Evolutionary conservation across 768 basidiomycete species (phyloP).

Genomic region (Amanita jacksonii): DNA sequence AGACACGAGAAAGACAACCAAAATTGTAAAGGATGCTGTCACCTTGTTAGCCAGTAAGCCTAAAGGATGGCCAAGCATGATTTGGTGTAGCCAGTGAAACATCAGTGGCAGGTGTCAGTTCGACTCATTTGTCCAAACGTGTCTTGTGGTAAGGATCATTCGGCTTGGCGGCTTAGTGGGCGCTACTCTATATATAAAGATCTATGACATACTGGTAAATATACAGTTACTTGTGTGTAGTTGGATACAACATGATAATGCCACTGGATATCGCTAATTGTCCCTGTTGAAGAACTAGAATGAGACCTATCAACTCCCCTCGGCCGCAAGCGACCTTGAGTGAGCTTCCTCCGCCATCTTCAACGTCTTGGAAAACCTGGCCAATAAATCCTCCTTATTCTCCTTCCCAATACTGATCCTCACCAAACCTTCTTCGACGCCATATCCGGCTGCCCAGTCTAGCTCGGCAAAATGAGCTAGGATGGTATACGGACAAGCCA

Average conservation of each 20-base stretch:
- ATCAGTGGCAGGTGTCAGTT: no score
- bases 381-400: constrained; percentile 44
- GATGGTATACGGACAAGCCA: constrained; percentile 89
- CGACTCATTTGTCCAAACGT: no score
- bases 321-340: not conserved
- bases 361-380: constrained; percentile 55
- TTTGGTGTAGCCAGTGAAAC: not conserved
- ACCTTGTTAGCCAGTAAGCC: not conserved
- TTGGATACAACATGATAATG: not conserved
- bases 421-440: constrained; percentile 77
- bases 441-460: constrained; percentile 84
- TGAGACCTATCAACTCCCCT: not conserved
- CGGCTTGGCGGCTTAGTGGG: no score
- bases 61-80: not conserved
- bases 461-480: constrained; percentile 86
- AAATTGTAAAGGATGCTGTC: not conserved
- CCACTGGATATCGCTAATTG: not conserved
- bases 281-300: constrained; percentile 2
- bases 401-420: constrained; percentile 92
- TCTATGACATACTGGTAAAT: not conserved
- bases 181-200: no score
- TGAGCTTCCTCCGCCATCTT: constrained; percentile 54
- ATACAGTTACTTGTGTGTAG: not conserved
- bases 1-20: not conserved
- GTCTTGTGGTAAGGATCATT: no score